A percentile compares a stretch with the other conserved stretches of the same genome.
These are phyloP conservation scores for Gossypium turneri DNA, from an alignment of 345 rosid genomes.

Conservation along the genomic window DNA sequence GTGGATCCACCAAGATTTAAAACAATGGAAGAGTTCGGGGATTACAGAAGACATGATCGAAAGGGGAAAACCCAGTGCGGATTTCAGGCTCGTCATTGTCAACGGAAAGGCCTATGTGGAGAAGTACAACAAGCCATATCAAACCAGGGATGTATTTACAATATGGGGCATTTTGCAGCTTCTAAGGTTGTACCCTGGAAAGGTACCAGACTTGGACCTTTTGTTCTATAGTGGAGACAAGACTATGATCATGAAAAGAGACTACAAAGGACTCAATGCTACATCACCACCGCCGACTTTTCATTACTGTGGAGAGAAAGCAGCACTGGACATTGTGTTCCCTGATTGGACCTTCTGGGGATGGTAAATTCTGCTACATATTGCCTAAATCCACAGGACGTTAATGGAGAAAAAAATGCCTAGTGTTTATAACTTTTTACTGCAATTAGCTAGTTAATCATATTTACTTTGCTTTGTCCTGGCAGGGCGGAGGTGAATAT, in stretches of 20 bases:
- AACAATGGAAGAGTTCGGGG: slow-evolving; percentile 49
- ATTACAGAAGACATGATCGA: slow-evolving; percentile 51
- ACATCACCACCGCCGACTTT: slow-evolving; percentile 50
- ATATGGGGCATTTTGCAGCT: slow-evolving; percentile 73
- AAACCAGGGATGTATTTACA: slow-evolving; percentile 62
- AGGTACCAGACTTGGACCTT: slow-evolving; percentile 61
- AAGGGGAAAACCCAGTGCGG: slow-evolving; percentile 32
- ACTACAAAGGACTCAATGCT: slow-evolving; percentile 16
- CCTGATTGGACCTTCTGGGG: slow-evolving; percentile 87
- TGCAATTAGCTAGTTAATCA: not conserved
- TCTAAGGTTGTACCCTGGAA: slow-evolving; percentile 63
- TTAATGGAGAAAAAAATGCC: not conserved
- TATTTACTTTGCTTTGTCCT: not conserved
- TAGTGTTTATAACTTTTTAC: not conserved
- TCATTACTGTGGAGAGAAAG: slow-evolving; percentile 49
- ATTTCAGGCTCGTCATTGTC: slow-evolving; percentile 45
- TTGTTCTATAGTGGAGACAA: not conserved
- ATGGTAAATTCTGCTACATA: slow-evolving; percentile 38
- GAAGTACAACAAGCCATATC: slow-evolving; percentile 37
- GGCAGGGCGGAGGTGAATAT: slow-evolving; percentile 35
- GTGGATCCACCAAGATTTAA: slow-evolving; percentile 61
- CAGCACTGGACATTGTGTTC: slow-evolving; percentile 46
- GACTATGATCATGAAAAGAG: not conserved
- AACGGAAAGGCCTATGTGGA: slow-evolving; percentile 53
- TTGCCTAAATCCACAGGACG: not conserved